Percentiles rank a stretch among this genome's conserved stretches.
These are phyloP conservation scores for Hymenoscyphus repandus DNA, from an alignment of 2,329 filamentous ascomycete genomes.

Conservation along the genomic window DNA sequence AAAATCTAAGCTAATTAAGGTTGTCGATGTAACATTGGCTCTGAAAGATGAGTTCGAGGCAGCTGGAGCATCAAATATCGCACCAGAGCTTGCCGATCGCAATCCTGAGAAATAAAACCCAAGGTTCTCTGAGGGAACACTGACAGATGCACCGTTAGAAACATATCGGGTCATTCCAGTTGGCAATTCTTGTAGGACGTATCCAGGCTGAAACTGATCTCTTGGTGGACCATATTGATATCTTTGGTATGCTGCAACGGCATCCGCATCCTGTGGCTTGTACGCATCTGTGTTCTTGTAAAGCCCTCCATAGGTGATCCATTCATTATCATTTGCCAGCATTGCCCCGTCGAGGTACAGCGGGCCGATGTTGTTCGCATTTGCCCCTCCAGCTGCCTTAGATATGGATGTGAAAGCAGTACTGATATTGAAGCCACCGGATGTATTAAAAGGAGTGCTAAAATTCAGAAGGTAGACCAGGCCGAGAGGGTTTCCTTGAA, in stretches of 20 bases:
- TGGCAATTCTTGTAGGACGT: slow-evolving; percentile 38
- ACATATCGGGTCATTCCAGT: slow-evolving; percentile 53
- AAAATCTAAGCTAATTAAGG: slow-evolving; percentile 59
- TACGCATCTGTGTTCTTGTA: slow-evolving; percentile 33
- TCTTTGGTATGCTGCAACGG: slow-evolving; percentile 45
- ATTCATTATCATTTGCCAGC: slow-evolving; percentile 58
- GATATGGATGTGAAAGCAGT: slow-evolving; percentile 42
- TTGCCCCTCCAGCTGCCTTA: slow-evolving; percentile 41
- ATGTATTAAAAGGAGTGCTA: slow-evolving; percentile 48
- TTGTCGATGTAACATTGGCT: slow-evolving; percentile 42
- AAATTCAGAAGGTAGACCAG: slow-evolving; percentile 55
- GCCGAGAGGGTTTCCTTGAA: slow-evolving; percentile 46
- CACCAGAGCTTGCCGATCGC: slow-evolving; percentile 43
- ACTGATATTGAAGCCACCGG: slow-evolving; percentile 44
- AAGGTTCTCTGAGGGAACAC: slow-evolving; percentile 63
- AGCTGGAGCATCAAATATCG: slow-evolving; percentile 37
- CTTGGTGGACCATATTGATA: slow-evolving; percentile 47
- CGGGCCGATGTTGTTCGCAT: slow-evolving; percentile 46
- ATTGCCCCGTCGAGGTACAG: slow-evolving; percentile 59
- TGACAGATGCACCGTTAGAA: slow-evolving; percentile 58
- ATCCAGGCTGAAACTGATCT: slow-evolving; percentile 39
- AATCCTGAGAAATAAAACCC: slow-evolving; percentile 68
- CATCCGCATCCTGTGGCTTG: slow-evolving; percentile 37
- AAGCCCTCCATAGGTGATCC: slow-evolving; percentile 60
- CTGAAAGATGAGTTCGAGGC: slow-evolving; percentile 16